A percentile compares a stretch with the other conserved stretches of the same genome.
Evolutionary conservation across 2,329 filamentous ascomycete species (phyloP).

Genomic region (Pleurostoma richardsiae): DNA sequence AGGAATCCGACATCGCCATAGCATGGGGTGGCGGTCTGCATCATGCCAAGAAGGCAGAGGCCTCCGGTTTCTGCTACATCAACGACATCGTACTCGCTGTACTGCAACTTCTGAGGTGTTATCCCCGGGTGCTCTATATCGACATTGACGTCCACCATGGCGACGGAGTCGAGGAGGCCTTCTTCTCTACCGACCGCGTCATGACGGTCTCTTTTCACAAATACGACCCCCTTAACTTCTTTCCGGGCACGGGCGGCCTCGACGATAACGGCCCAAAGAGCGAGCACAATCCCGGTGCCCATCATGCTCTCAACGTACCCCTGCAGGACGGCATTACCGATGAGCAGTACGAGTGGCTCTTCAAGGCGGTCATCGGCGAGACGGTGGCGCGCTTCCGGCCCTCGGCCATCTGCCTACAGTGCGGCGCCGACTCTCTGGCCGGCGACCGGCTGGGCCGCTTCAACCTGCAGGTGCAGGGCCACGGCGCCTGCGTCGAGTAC

Average conservation of each 20-base stretch:
- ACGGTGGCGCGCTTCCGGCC: conserved; percentile 83
- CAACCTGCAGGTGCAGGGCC: conserved; percentile 92
- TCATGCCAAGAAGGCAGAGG: conserved; percentile 91
- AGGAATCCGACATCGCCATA: conserved; percentile 90
- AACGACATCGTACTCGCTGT: conserved; percentile 97
- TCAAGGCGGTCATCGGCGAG: conserved; percentile 72
- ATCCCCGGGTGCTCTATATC: conserved; percentile 87
- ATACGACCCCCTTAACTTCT: conserved; percentile 79
- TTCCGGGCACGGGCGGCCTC: conserved; percentile 84
- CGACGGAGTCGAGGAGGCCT: conserved; percentile 86
- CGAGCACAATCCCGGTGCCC: conserved; percentile 79
- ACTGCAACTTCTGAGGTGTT: conserved; percentile 75
- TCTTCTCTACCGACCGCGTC: conserved; percentile 83
- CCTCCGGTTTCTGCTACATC: conserved; percentile 96
- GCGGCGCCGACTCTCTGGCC: conserved; percentile 89
- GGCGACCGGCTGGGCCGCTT: conserved; percentile 92
- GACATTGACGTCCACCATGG: conserved; percentile 92
- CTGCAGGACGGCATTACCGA: conserved; percentile 89
- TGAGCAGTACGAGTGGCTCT: conserved; percentile 80
- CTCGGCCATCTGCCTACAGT: conserved; percentile 87
- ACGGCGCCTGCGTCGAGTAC: conserved; percentile 85
- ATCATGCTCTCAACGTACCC: conserved; percentile 87
- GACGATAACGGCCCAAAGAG: conserved; percentile 80
- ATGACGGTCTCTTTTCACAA: conserved; percentile 65
- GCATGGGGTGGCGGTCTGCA: conserved; percentile 97